A percentile compares a stretch with the other conserved stretches of the same genome.
These are phyloP conservation scores for Podospora anserina DNA, from an alignment of 495 filamentous ascomycete genomes.

Conservation along the genomic window DNA sequence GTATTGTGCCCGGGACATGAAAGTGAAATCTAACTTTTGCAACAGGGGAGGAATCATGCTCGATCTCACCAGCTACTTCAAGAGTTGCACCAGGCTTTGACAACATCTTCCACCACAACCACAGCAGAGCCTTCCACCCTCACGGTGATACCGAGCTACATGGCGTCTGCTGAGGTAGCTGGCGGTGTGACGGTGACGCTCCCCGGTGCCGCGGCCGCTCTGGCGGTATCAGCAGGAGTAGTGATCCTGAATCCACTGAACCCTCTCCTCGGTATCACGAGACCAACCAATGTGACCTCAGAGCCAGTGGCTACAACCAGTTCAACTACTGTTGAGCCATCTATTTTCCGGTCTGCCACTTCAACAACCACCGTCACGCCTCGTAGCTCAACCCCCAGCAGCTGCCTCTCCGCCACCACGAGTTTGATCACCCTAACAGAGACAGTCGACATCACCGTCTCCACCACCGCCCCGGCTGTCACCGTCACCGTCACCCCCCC, in stretches of 20 bases:
- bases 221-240: not conserved
- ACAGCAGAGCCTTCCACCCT: not conserved
- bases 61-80: not conserved
- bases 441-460: constrained; percentile 23
- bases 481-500: not conserved
- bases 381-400: not conserved
- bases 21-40: not conserved
- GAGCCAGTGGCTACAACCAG: not conserved
- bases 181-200: not conserved
- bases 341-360: not conserved
- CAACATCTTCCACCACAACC: not conserved
- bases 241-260: not conserved
- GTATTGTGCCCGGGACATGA: not conserved
- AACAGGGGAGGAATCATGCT: not conserved
- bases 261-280: not conserved
- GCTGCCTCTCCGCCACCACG: constrained; percentile 1
- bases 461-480: constrained; percentile 4
- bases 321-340: not conserved
- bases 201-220: not conserved
- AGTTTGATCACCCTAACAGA: constrained; percentile 23
- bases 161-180: not conserved
- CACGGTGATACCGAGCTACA: not conserved
- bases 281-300: not conserved
- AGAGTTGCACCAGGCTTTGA: not conserved
- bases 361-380: not conserved